Conservation (phyloP, 305 asterid genomes). For the Petunia hybrid region DNA sequence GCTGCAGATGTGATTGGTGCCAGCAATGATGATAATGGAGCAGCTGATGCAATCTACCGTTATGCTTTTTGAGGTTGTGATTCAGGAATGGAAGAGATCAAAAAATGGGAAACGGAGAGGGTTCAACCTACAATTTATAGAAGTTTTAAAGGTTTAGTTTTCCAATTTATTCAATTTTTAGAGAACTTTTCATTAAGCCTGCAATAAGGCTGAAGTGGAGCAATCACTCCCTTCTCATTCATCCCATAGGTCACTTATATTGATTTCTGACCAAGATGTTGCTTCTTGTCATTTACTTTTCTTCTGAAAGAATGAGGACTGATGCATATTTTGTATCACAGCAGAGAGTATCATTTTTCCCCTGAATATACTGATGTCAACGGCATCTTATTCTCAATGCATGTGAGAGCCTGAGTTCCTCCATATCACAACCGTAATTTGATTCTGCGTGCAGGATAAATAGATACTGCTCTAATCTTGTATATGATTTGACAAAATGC, state of each 20-base stretch:
- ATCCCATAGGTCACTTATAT: slow-evolving; percentile 3
- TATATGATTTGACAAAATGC: not conserved
- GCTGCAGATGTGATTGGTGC: slow-evolving; percentile 85
- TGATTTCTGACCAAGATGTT: not conserved
- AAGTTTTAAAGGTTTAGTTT: not conserved
- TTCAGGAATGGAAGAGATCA: not conserved
- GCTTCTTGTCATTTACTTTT: not conserved
- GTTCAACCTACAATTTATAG: not conserved
- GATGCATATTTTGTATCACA: not conserved
- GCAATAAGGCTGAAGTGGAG: slow-evolving; percentile 8
- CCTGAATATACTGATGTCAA: slow-evolving; percentile 11
- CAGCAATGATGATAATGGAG: slow-evolving; percentile 98
- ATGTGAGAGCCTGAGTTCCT: not conserved
- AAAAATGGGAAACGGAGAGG: not conserved
- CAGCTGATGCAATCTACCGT: slow-evolving; percentile 93
- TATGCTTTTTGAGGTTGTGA: slow-evolving; percentile 71
- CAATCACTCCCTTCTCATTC: not conserved
- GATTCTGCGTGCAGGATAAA: not conserved
- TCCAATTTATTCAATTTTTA: not conserved
- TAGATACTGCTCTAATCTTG: not conserved
- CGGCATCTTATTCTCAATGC: slow-evolving; percentile 7
- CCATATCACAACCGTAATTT: not conserved
- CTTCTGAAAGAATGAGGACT: not conserved
- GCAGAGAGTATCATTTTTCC: not conserved
- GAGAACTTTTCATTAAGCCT: not conserved